Conservation (phyloP, 2,329 filamentous ascomycete species). For the Arthrobotrys pseudoclavata region DNA sequence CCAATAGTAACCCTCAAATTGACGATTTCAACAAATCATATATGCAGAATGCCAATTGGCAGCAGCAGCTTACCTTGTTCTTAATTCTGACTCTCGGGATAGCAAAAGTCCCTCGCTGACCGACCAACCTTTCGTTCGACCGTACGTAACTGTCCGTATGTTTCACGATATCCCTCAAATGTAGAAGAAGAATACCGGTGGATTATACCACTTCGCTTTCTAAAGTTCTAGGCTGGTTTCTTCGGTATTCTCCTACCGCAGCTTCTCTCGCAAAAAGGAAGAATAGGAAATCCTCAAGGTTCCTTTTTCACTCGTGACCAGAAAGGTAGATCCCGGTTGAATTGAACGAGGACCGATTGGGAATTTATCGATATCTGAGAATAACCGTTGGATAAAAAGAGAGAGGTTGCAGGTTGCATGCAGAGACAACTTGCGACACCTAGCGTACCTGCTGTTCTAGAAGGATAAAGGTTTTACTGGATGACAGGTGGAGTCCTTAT, state of each 20-base stretch:
- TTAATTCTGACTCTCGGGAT: slow-evolving; percentile 22
- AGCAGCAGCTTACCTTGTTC: slow-evolving; percentile 47
- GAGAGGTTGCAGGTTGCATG: slow-evolving; percentile 37
- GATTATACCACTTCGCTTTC: slow-evolving; percentile 15
- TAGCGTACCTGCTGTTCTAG: slow-evolving; percentile 41
- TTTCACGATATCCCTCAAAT: slow-evolving; percentile 60
- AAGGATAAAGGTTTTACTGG: slow-evolving; percentile 18
- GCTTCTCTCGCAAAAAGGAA: slow-evolving; percentile 33
- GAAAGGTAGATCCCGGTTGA: slow-evolving; percentile 56
- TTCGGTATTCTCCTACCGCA: slow-evolving; percentile 34
- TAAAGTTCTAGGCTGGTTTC: slow-evolving; percentile 21
- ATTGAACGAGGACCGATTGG: slow-evolving; percentile 33
- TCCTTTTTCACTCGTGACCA: slow-evolving; percentile 47
- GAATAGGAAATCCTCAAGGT: neutral
- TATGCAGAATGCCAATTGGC: slow-evolving; percentile 60
- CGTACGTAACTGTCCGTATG: slow-evolving; percentile 26
- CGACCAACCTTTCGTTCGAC: slow-evolving; percentile 5
- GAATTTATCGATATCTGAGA: slow-evolving; percentile 54
- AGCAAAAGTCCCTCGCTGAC: slow-evolving; percentile 59
- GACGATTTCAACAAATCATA: slow-evolving; percentile 57
- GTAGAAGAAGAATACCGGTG: neutral
- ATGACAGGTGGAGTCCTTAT: slow-evolving; percentile 41
- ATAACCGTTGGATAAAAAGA: slow-evolving; percentile 60
- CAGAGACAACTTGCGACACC: slow-evolving; percentile 42
- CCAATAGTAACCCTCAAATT: slow-evolving; percentile 51